These are phyloP conservation scores for Fusarium sp. DNA, from an alignment of 2,329 filamentous ascomycete species.

Conservation along the genomic window DNA sequence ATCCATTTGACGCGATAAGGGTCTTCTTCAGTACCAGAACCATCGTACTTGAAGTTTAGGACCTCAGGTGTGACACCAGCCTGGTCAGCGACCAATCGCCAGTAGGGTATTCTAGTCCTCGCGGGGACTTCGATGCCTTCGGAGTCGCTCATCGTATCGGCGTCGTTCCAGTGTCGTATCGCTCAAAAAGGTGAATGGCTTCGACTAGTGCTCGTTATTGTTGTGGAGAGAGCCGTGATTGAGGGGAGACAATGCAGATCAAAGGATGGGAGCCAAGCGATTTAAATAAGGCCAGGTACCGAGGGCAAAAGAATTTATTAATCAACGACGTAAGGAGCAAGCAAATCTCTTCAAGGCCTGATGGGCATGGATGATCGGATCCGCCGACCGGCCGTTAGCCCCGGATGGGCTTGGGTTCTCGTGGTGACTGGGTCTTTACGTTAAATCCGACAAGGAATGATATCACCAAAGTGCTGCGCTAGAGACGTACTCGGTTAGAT, in stretches of 20 bases:
- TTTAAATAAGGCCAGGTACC: conserved; percentile 26
- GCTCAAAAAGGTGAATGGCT: background rate
- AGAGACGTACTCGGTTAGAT: conserved; percentile 11
- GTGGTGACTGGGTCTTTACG: conserved; percentile 15
- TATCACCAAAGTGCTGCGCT: conserved; percentile 30
- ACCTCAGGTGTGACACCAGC: conserved; percentile 40
- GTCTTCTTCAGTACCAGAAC: conserved; percentile 39
- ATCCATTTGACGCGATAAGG: conserved; percentile 43
- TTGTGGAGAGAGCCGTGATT: background rate
- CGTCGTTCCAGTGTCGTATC: conserved; percentile 10
- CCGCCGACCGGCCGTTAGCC: conserved; percentile 29
- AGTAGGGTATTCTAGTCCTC: conserved; percentile 38
- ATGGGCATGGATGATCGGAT: conserved; percentile 22
- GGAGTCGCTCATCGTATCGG: conserved; percentile 32
- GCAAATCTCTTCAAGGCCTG: conserved; percentile 30
- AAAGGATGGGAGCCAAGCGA: conserved; percentile 16
- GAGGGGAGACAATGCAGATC: conserved; percentile 19
- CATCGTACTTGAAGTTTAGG: conserved; percentile 39
- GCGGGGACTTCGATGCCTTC: conserved; percentile 37
- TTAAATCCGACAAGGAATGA: conserved; percentile 31
- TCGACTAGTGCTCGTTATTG: conserved; percentile 6
- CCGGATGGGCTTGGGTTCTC: conserved; percentile 20
- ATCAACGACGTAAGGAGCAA: conserved; percentile 21
- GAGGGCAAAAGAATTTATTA: conserved; percentile 14
- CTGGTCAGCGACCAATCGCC: conserved; percentile 39